These are phyloP conservation scores for Endocladia muricata DNA, from an alignment of 31 red algal genomes.

Conservation along the genomic window DNA sequence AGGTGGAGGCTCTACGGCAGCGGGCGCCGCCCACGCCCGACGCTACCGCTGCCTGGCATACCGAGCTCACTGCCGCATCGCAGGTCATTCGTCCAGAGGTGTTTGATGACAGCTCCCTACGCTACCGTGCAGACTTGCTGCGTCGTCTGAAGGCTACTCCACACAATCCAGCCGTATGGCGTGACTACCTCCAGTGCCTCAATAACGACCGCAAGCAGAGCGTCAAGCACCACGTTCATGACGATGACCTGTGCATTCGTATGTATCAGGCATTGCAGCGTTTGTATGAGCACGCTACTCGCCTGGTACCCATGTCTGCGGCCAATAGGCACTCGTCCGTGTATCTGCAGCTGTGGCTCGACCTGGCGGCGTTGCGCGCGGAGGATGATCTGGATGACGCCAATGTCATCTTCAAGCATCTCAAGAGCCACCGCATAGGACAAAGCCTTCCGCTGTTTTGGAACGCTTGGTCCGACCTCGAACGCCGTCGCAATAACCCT, in stretches of 20 bases:
- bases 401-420: conserved; percentile 71
- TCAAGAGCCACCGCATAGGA: conserved; percentile 83
- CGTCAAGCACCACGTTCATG: not conserved
- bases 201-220: not conserved
- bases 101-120: not conserved
- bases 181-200: not conserved
- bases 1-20: no score
- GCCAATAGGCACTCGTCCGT: conserved; percentile 50
- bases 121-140: not conserved
- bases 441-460: conserved; percentile 48
- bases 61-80: not conserved
- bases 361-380: conserved; percentile 35
- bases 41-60: no score
- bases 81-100: not conserved
- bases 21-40: no score
- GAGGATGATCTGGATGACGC: conserved; percentile 63
- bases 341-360: conserved; percentile 52
- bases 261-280: conserved; percentile 41
- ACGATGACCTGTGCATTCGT: not conserved
- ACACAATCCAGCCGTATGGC: not conserved
- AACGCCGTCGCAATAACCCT: conserved; percentile 28
- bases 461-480: conserved; percentile 79
- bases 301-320: conserved; percentile 29
- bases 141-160: not conserved
- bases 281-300: conserved; percentile 42